Conservation (phyloP, 2,329 filamentous ascomycete genomes). For the Trichoderma sp. region DNA sequence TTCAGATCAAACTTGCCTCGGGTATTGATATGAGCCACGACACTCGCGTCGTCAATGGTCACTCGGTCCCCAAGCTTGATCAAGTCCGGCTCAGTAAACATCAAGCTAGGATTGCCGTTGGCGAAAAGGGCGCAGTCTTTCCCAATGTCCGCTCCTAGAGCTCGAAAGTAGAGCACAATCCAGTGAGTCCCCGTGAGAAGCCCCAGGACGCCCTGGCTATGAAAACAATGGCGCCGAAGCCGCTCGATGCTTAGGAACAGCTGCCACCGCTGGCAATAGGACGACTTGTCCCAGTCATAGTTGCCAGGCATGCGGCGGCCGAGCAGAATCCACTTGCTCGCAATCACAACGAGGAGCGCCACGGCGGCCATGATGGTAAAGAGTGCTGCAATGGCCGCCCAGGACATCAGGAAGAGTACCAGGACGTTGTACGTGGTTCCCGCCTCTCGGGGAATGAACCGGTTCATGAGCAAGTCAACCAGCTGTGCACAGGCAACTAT, state of each 20-base stretch:
- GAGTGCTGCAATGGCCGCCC: constrained; percentile 46
- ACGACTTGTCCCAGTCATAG: constrained; percentile 60
- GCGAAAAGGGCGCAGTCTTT: constrained; percentile 58
- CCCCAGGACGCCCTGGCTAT: constrained; percentile 53
- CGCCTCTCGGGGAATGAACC: constrained; percentile 33
- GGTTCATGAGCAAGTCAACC: constrained; percentile 41
- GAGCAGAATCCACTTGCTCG: constrained; percentile 55
- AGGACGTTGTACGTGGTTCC: constrained; percentile 40
- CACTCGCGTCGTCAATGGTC: constrained; percentile 56
- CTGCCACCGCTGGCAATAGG: constrained; percentile 62
- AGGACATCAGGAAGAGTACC: constrained; percentile 46
- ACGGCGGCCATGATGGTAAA: constrained; percentile 48
- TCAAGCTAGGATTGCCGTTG: constrained; percentile 53
- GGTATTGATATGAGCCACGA: constrained; percentile 60
- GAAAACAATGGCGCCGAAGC: constrained; percentile 53
- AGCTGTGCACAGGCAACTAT: constrained; percentile 53
- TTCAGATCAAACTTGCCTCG: constrained; percentile 60
- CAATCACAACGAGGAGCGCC: constrained; percentile 49
- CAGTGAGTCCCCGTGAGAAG: constrained; percentile 58
- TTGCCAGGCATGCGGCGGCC: constrained; percentile 54
- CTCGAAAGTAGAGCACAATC: constrained; percentile 55
- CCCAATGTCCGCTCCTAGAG: constrained; percentile 56
- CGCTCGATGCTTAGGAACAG: constrained; percentile 55
- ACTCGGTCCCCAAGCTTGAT: constrained; percentile 57
- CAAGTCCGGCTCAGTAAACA: constrained; percentile 61